These are phyloP conservation scores for Cudoniella acicularis DNA, from an alignment of 495 filamentous ascomycete genomes.

Conservation along the genomic window DNA sequence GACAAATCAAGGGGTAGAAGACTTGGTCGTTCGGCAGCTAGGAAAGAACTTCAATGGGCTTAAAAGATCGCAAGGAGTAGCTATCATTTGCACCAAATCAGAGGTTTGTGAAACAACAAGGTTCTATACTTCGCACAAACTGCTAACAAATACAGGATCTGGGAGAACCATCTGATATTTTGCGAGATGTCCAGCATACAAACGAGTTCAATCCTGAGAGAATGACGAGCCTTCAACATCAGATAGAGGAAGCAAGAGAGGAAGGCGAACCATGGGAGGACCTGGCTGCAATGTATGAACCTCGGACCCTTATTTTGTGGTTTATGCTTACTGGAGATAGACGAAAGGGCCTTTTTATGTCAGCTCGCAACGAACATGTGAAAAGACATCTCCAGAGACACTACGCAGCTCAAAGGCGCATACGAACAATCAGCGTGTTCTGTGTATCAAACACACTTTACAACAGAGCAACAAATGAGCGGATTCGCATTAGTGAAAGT, in stretches of 20 bases:
- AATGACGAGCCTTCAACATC: neutral
- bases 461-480: neutral
- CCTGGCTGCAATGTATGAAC: neutral
- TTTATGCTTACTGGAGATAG: neutral
- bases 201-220: neutral
- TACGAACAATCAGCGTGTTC: slow-evolving; percentile 3
- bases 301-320: neutral
- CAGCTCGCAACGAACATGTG: slow-evolving; percentile 1
- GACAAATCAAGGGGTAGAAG: slow-evolving; percentile 1
- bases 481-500: neutral
- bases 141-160: neutral
- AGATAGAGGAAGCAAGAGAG: slow-evolving; percentile 3
- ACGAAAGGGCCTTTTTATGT: slow-evolving; percentile 2
- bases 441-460: slow-evolving; percentile 6
- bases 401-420: neutral
- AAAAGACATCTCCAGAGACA: neutral
- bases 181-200: slow-evolving; percentile 1
- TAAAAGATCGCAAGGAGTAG: slow-evolving; percentile 1
- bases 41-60: slow-evolving; percentile 7
- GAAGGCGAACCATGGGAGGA: neutral
- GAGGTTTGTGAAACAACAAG: neutral
- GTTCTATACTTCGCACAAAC: neutral
- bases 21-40: slow-evolving; percentile 3
- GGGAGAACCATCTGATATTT: neutral
- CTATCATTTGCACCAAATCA: slow-evolving; percentile 5